Base-by-base conservation (phyloP, 164 flowering plant species). In the Malania oleifera region DNA sequence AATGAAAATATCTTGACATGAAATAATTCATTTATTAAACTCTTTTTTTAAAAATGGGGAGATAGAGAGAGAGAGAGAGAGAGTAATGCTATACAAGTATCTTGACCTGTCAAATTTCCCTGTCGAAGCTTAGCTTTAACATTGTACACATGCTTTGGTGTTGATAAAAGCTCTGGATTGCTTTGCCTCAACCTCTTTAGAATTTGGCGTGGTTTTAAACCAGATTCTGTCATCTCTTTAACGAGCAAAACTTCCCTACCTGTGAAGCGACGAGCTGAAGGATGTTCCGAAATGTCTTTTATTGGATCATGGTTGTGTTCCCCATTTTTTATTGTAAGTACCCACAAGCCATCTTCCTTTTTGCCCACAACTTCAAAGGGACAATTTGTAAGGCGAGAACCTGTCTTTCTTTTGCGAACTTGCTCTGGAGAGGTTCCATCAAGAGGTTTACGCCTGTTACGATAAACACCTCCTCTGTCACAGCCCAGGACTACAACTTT, bases 341-440 rank as follows among this genome's bases (percentile, higher is more conserved):
- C 65, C 81, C 84, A 80, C 67, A 69, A 57, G 23, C 76, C 76
- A 54, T 73, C 78, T 43, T 70, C 73, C 67, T 65, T 80, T 62
- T 70, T 77, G 7, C 84, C 82, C 23, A 63, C 64, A 27, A 63
- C 64, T 63, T 77, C 76, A 56, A 80, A 80, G 8, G 81, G 84
- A 48, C 84, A 80, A 59, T 77, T 80, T 14, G 75, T 80, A 28
- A 80, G 84, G 11, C 81, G 72, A 40, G 84, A 73, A 47, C 67
- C 65, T 12, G 75, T 58, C 44, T 69, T 75, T 55, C 77, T 75
- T 63, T 60, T 58, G 34, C 78, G 72, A 6, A 2, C 45, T 25
- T 43, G 38, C 24, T 68, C 74, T 20, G 34, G 49, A 25, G 69
- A 61, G 28, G 62, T 29, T 45, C 68, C 73, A 41, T 68, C 75